A percentile compares a stretch with the other conserved stretches of the same genome.
These are phyloP conservation scores for Oropetium thomaeum DNA, from an alignment of 176 grass and related monocot genomes.

Conservation along the genomic window DNA sequence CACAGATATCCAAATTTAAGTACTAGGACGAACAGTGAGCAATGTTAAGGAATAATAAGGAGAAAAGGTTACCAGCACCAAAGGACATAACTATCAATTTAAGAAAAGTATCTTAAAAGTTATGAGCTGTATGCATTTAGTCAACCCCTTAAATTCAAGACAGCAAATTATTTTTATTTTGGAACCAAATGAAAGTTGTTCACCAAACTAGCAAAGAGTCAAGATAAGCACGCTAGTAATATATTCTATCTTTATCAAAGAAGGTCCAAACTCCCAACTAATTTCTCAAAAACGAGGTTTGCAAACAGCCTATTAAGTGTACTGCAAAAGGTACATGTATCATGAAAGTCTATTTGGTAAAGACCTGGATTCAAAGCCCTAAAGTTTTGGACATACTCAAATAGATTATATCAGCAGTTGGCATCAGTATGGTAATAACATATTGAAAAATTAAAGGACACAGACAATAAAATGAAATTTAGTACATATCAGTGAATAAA, in stretches of 20 bases:
- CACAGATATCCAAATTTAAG: slow-evolving; percentile 24
- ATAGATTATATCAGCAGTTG: not conserved
- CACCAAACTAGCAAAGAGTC: not conserved
- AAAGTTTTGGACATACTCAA: not conserved
- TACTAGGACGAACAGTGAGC: not conserved
- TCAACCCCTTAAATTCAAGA: not conserved
- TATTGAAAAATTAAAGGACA: not conserved
- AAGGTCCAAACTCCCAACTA: not conserved
- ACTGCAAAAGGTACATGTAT: not conserved
- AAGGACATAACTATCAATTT: not conserved
- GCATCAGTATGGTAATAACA: not conserved
- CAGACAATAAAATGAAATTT: not conserved
- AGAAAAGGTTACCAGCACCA: not conserved
- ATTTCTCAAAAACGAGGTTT: slow-evolving; percentile 8
- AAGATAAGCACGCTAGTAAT: not conserved
- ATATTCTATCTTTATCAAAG: slow-evolving; percentile 5
- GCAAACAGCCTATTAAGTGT: not conserved
- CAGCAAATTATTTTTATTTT: not conserved
- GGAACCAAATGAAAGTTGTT: not conserved
- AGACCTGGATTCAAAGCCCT: not conserved
- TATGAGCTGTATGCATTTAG: not conserved
- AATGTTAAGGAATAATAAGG: not conserved
- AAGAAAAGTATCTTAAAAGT: not conserved
- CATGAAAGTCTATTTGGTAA: not conserved
- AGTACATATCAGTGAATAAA: not conserved